These are phyloP conservation scores for Ensete ventricosum DNA, from an alignment of 176 grass and related monocot genomes.

Conservation along the genomic window DNA sequence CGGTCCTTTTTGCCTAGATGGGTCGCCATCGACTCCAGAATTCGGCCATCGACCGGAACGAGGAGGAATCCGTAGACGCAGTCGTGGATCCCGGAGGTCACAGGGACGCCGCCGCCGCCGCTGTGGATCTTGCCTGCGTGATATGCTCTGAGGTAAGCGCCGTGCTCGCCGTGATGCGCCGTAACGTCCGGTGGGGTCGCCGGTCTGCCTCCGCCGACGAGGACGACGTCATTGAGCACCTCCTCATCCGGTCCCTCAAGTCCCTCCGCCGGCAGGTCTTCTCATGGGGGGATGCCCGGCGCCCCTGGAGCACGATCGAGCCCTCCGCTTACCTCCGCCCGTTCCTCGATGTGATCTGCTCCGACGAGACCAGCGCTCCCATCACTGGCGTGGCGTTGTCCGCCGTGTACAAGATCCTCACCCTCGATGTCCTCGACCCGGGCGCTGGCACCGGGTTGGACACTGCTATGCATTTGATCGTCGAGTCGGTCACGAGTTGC, in stretches of 20 bases:
- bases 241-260: constrained; percentile 62
- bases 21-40: constrained; percentile 9
- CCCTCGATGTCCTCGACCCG: constrained; percentile 25
- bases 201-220: constrained; percentile 28
- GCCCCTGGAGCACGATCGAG: constrained; percentile 15
- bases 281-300: constrained; percentile 14
- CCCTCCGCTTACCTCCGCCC: constrained; percentile 40
- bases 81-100: background rate
- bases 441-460: constrained; percentile 21
- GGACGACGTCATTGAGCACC: constrained; percentile 48
- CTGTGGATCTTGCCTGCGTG: constrained; percentile 55
- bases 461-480: constrained; percentile 53
- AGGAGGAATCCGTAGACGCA: constrained; percentile 1
- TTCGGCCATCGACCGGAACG: constrained; percentile 6
- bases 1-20: background rate
- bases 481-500: constrained; percentile 71
- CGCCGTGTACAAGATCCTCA: constrained; percentile 56
- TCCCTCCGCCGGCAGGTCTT: constrained; percentile 73
- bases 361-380: constrained; percentile 60
- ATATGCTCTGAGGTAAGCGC: constrained; percentile 67
- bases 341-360: constrained; percentile 74
- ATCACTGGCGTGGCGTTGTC: constrained; percentile 72
- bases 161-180: constrained; percentile 83
- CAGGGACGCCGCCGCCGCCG: background rate
- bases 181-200: constrained; percentile 43